Base-by-base conservation (phyloP, 148 eudicot genomes). In the Silene uniflora region DNA sequence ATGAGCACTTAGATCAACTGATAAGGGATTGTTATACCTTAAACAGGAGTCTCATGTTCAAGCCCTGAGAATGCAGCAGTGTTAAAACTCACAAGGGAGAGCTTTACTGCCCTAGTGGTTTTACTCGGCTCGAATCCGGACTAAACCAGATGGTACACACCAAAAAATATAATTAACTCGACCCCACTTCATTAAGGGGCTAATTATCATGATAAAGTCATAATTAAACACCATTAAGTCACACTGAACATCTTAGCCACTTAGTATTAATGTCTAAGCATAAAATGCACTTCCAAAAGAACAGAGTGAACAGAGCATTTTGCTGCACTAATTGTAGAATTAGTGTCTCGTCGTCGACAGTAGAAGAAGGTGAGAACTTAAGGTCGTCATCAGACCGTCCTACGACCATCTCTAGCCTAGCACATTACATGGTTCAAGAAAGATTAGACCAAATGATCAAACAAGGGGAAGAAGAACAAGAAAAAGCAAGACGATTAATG, bases 341-440 rank as follows among this genome's bases (percentile, higher is more conserved):
- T 0, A 90, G 96, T 24, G 84, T 89, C 19, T 84, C 87, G 21
- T 87, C 91, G 25, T 87, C 91, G 22, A 76, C 84, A 16, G 75
- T 68, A 4, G 81, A 75, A 72, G 86, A 82, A 80, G 72, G 81
- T 0, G 89, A 86, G 56, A 73, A 54, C 62, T 55, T 66, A 8
- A 78, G 82, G 64, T 79, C 91, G 2, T 39, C 44, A 6, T 39
- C 44, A 6, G 80, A 82, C 12, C 75, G 77, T 54, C 70, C 67
- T 4, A 71, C 80, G 1, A 44, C 87, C 0, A 74, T 90, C 62
- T 90, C 98, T 0, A 90, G 86, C 79, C 79, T 88, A 1, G 85
- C 91, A 0, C 98, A 90, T 71, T 87, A 87, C 77, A 84, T 93
- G 91, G 93, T 93, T 11, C 98, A 89, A 70, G 90, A 90, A 75